Percentiles rank a stretch among this genome's conserved stretches.
Conservation (phyloP, 371 early-diverging fungal genomes). For the Circinella umbellata region DNA sequence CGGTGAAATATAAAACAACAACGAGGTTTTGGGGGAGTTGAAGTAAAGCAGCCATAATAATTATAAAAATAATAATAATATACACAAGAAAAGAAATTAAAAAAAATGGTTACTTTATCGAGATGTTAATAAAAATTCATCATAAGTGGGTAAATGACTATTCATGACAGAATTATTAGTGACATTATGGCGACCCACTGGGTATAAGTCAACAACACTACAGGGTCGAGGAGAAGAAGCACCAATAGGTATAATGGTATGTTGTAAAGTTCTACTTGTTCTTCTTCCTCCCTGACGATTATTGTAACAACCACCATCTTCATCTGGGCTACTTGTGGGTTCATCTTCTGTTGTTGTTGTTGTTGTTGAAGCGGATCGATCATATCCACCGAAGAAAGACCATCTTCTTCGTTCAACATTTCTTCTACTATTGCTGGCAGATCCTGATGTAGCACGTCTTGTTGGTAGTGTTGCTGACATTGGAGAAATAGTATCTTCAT, state of each 20-base stretch:
- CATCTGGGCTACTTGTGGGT: background rate
- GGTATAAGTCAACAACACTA: background rate
- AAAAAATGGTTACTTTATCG: background rate
- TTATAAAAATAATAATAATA: too few species aligned
- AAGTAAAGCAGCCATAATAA: too few species aligned
- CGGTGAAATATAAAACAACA: too few species aligned
- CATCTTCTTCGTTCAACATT: background rate
- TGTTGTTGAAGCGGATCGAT: background rate
- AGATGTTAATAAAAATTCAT: conserved; percentile 21
- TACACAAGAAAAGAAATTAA: background rate
- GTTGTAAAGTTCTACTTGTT: background rate
- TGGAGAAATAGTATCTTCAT: background rate
- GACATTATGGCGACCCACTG: background rate
- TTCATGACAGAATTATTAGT: background rate
- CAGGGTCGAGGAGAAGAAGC: background rate
- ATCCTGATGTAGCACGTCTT: background rate
- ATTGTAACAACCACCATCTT: background rate
- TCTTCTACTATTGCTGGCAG: background rate
- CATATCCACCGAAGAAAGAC: conserved; percentile 7
- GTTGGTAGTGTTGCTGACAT: background rate
- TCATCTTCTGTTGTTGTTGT: background rate
- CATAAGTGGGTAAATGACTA: conserved; percentile 28
- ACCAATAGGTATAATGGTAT: background rate
- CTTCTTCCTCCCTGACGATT: too few species aligned
- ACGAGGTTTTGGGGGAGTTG: too few species aligned